A percentile compares a stretch with the other conserved stretches of the same genome.
Conservation (phyloP, 2,329 filamentous ascomycete species). For the Monosporascus sp. region DNA sequence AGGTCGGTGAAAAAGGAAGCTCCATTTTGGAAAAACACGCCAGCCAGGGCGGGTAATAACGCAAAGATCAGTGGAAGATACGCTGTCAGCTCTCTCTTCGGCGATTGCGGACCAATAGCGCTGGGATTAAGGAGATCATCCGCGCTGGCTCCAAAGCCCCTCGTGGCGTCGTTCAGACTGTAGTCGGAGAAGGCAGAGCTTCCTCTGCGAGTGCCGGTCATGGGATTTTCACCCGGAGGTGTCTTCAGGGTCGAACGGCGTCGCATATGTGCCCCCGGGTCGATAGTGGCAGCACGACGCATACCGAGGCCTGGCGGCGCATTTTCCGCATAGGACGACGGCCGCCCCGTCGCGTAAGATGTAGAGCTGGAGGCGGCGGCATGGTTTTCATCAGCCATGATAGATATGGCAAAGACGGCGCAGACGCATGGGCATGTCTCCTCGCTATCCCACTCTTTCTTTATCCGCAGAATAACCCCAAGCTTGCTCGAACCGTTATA, state of each 20-base stretch:
- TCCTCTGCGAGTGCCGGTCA: slow-evolving; percentile 46
- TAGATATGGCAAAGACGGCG: slow-evolving; percentile 1
- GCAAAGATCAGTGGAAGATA: slow-evolving; percentile 78
- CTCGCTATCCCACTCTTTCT: too few relatives aligned
- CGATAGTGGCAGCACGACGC: slow-evolving; percentile 36
- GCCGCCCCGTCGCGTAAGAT: slow-evolving; percentile 11
- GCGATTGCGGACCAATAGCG: slow-evolving; percentile 30
- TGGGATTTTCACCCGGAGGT: slow-evolving; percentile 15
- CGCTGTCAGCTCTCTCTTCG: slow-evolving; percentile 65
- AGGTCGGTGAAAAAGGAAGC: slow-evolving; percentile 79
- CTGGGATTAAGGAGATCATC: slow-evolving; percentile 61
- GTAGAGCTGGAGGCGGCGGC: slow-evolving; percentile 17
- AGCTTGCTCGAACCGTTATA: too few relatives aligned
- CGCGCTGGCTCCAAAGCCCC: slow-evolving; percentile 58
- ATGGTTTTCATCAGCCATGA: slow-evolving; percentile 24
- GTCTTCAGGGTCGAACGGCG: slow-evolving; percentile 16
- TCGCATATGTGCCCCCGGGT: slow-evolving; percentile 24
- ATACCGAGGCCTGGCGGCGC: slow-evolving; percentile 30
- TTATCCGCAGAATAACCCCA: too few relatives aligned
- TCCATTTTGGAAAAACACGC: slow-evolving; percentile 79
- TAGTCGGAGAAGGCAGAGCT: slow-evolving; percentile 76
- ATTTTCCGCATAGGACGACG: slow-evolving; percentile 9
- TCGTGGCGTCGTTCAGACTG: slow-evolving; percentile 62
- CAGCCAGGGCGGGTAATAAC: slow-evolving; percentile 78
- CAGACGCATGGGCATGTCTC: background rate